Evolutionary conservation across 371 early-diverging fungal species (phyloP).

Genomic region (Mortierella sp.): DNA sequence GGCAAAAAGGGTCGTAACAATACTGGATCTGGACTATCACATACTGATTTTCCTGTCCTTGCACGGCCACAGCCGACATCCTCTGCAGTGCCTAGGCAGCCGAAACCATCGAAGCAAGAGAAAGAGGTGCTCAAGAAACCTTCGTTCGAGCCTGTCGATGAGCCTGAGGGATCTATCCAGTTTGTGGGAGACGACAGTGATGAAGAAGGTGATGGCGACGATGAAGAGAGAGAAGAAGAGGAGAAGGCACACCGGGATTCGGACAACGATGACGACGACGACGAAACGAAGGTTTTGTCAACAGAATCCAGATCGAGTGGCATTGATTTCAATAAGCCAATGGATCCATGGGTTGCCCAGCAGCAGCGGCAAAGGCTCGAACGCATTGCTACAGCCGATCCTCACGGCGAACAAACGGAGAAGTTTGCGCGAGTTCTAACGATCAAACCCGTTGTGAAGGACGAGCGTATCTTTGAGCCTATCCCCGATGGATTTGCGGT

Average conservation of each 20-base stretch:
- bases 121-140: slow-evolving; percentile 17
- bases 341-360: slow-evolving; percentile 54
- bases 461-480: slow-evolving; percentile 34
- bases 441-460: slow-evolving; percentile 48
- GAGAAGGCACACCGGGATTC: not conserved
- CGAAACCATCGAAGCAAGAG: slow-evolving; percentile 37
- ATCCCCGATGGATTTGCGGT: slow-evolving; percentile 45
- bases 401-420: slow-evolving; percentile 41
- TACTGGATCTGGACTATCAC: slow-evolving; percentile 39
- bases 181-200: too few relatives aligned
- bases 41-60: slow-evolving; percentile 48
- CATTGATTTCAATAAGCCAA: slow-evolving; percentile 49
- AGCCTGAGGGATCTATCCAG: too few relatives aligned
- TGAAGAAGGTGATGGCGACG: slow-evolving; percentile 19
- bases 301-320: slow-evolving; percentile 30
- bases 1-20: slow-evolving; percentile 35
- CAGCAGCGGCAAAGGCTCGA: slow-evolving; percentile 37
- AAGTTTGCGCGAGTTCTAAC: slow-evolving; percentile 44
- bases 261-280: slow-evolving; percentile 17
- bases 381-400: slow-evolving; percentile 34
- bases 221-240: slow-evolving; percentile 16
- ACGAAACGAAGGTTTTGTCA: slow-evolving; percentile 36
- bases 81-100: slow-evolving; percentile 32
- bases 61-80: slow-evolving; percentile 22
- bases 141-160: slow-evolving; percentile 4